Evolutionary conservation across 257 asterid genomes (phyloP), one percentile per base, ranked within the genome.

Genomic region (Jacaranda copaia): DNA sequence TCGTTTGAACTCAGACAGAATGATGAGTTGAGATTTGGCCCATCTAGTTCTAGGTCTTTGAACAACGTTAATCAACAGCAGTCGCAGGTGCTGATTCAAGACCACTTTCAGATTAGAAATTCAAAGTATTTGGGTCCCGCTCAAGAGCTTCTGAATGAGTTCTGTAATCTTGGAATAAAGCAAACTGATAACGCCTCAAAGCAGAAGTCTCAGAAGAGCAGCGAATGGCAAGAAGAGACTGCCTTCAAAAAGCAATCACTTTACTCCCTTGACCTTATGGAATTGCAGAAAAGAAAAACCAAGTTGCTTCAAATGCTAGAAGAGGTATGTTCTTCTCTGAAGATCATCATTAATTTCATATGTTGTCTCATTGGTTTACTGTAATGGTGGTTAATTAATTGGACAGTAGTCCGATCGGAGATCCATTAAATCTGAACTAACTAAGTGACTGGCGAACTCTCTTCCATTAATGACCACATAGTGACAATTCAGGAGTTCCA

Each of bases 121-220:
- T 94, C 96, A 0, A 90, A 82, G 79, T 95, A 86, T 45, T 58
- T 95, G 78, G 83, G 69, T 40, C 90, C 97, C 0, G 93, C 92
- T 11, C 96, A 90, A 56, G 97, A 90, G 76, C 94, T 95, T 13
- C 83, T 95, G 69, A 72, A 67, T 36, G 97, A 95, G 79, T 95
- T 95, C 74, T 95, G 99, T 67, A 83, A 73, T 42, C 93, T 95
- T 12, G 88, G 88, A 15, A 77, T 79, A 14, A 82, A 85, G 61
- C 83, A 83, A 69, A 71, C 19, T 57, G 85, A 81, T 48, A 39
- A 39, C 6, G 10, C 77, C 10, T 55, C 78, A 5, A 87, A 75
- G 87, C 86, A 55, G 32, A 55, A 81, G 81, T 39, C 40, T 7
- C 79, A 76, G 48, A 84, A 77, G 35, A 67, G 35, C 64, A 66